Evolutionary conservation across 306 rosid genomes (phyloP), one percentile per base, ranked within the genome.

Genomic region (Fagus crenata): DNA sequence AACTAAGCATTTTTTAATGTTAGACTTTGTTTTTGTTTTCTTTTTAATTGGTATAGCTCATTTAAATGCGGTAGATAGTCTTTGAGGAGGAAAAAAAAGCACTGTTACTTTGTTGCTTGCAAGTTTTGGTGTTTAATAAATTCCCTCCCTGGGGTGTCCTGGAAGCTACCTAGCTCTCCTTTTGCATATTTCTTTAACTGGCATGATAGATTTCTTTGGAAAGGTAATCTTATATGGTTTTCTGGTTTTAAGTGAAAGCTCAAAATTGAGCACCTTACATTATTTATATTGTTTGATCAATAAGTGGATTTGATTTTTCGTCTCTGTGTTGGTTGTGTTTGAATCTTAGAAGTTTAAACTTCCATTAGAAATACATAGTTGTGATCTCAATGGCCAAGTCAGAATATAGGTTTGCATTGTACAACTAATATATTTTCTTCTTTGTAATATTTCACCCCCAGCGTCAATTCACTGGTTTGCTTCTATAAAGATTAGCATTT

Each of bases 261-360:
- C 5, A 56, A 22, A 56, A 22, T 56, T 56, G 4, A 56, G 12
- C 64, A 56, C 7, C 6, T 1, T 22, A 8, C 22, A 56, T 2
- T 56, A n/a, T 14, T 56, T n/a, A 15, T 81, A 17, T n/a, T 22
- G 77, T 53, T 39, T 72, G 51, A 22, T 5, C 65, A 72, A 14
- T n/a, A 49, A 39, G 11, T 49, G 4, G 6, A 22, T 40, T 55
- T 46, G 2, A 9, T 7, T 56, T 18, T 28, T 22, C 12, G 31
- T 51, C 13, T 6, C 32, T 60, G 51, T 9, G 37, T 63, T 35
- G 11, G 42, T 14, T 63, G 40, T 17, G 7, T 35, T 14, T 35
- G 69, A 63, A 63, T 14, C 17, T 63, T 35, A 33, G n/a, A 12
- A 1, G 42, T 36, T 4, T 28, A 56, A 63, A 63, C 4, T 35